Evolutionary conservation across 1,284 basidiomycete species (phyloP), one percentile per base, ranked within the genome.

Genomic region (Cryptococcus maquisensis): DNA sequence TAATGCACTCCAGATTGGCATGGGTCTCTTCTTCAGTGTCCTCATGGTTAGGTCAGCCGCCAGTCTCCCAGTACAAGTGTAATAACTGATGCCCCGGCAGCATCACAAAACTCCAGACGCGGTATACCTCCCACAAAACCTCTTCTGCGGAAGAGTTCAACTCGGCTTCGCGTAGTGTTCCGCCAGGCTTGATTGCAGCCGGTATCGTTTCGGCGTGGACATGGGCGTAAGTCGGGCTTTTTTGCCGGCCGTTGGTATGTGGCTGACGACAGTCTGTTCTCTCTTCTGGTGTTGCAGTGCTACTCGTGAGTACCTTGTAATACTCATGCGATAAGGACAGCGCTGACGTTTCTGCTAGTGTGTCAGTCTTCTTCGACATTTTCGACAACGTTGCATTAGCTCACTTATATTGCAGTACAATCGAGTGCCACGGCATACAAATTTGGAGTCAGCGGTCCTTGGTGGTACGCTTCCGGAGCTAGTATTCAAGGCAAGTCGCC

Each of bases 131-230:
- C 1, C 62, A 68, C 61, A 70, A 72, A 48, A 56, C 65, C 8
- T 68, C 72, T 5, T 79, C 78, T 1, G 80, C 82, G 0, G 81
- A 84, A 56, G 90, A 94, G 71, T 93, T 92, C 73, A 88, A 84
- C 61, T 87, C 84, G 52, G 90, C 90, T 2, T 69, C 68, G 54
- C 50, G 69, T 54, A 71, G 84, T 56, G 82, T 92, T 47, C 92
- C 92, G 63, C 90, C 92, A 2, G 92, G 90, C 7, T 79, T 96
- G 41, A 92, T 95, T 55, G 92, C 91, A 0, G 84, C 88, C 10
- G 91, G 90, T 7, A 92, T 95, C 59, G 89, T 94, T 32, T 59
- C 62, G 2, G 75, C 74, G 0, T 78, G 77, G 77, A 91, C 90
- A 18, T 91, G 74, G 73, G 71, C 74, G 3, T 78, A 0, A 81